phyloP scores from a whole-genome alignment of 805 yeast genomes.

The Candida yuanshanica region DNA sequence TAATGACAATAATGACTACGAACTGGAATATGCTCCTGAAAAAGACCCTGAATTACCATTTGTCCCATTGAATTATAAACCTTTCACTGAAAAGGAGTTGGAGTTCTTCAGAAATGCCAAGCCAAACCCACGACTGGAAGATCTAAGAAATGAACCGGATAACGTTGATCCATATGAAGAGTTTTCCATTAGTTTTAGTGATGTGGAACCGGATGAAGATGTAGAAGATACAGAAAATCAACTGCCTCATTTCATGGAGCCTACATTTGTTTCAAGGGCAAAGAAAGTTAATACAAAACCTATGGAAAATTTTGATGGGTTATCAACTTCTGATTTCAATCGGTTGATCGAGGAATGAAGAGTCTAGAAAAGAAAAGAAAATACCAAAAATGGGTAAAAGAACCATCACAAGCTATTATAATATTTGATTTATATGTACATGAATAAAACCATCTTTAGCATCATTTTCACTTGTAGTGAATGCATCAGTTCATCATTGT shows the following conservation, averaged over 20 bases:
- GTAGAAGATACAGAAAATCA: conserved; percentile 13
- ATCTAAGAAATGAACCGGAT: conserved; percentile 6
- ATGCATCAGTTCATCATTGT: conserved; percentile 27
- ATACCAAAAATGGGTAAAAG: background rate
- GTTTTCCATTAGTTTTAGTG: conserved; percentile 17
- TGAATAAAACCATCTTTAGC: background rate
- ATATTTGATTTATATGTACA: too few relatives aligned
- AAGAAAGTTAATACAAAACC: conserved; percentile 7
- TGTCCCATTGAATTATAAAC: conserved; percentile 40
- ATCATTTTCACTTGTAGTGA: background rate
- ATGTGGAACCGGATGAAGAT: conserved; percentile 25
- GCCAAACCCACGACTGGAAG: conserved; percentile 17
- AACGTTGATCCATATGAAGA: conserved; percentile 13
- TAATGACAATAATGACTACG: conserved; percentile 27
- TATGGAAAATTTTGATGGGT: conserved; percentile 16
- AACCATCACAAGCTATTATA: background rate
- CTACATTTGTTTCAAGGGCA: conserved; percentile 22
- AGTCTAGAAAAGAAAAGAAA: background rate
- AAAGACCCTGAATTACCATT: conserved; percentile 34
- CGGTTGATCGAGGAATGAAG: conserved; percentile 20
- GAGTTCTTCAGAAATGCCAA: conserved; percentile 19
- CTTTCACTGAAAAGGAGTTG: conserved; percentile 30
- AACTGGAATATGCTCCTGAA: conserved; percentile 45
- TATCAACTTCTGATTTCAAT: conserved; percentile 17
- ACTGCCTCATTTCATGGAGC: conserved; percentile 21